phyloP scores from a whole-genome alignment of 2,329 filamentous ascomycete genomes.

The Piedraia hortae region DNA sequence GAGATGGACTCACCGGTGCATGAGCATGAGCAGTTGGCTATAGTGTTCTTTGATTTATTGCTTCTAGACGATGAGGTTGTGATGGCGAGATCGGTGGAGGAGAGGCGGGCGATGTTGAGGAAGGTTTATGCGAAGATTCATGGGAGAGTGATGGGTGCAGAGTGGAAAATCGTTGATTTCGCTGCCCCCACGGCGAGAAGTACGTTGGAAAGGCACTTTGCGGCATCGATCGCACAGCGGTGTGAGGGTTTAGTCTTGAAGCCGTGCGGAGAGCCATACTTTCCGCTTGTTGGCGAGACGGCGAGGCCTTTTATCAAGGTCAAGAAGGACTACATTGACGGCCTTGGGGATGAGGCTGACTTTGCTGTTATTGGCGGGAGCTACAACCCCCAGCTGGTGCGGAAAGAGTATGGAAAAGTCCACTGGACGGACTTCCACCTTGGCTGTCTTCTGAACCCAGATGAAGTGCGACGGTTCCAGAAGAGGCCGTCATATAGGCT shows the following conservation, averaged over 20 bases:
- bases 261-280: constrained; percentile 47
- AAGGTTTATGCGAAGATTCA: constrained; percentile 25
- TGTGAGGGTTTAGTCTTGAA: constrained; percentile 67
- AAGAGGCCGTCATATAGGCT: constrained; percentile 34
- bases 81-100: constrained; percentile 26
- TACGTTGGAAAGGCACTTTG: constrained; percentile 35
- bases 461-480: constrained; percentile 24
- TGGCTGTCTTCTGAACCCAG: constrained; percentile 45
- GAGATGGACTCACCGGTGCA: constrained; percentile 36
- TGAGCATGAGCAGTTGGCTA: constrained; percentile 28
- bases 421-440: constrained; percentile 60
- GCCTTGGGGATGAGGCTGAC: constrained; percentile 58
- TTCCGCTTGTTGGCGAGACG: constrained; percentile 14
- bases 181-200: constrained; percentile 20
- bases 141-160: constrained; percentile 39
- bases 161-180: constrained; percentile 42
- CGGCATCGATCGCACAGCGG: constrained; percentile 32
- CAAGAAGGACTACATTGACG: constrained; percentile 61
- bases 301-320: constrained; percentile 41
- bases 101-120: constrained; percentile 32
- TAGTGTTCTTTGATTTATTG: constrained; percentile 33
- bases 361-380: constrained; percentile 53
- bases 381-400: constrained; percentile 32
- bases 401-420: too few species aligned
- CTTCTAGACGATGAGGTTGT: constrained; percentile 27